Evolutionary conservation across 1,284 basidiomycete species (phyloP).

Genomic region (Trametes polyzona): DNA sequence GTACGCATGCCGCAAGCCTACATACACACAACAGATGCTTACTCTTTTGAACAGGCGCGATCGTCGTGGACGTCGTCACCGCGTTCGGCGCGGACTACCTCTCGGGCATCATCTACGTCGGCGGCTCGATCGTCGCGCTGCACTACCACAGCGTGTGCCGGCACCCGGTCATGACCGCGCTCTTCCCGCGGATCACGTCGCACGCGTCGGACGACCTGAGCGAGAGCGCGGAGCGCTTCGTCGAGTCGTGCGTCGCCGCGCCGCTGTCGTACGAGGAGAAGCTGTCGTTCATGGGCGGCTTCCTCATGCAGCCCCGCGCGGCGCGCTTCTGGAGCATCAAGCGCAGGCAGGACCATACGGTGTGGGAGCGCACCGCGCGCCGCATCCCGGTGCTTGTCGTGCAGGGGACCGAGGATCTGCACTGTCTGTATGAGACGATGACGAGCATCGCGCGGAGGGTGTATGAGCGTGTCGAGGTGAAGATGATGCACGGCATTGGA

Average conservation of each 20-base stretch:
- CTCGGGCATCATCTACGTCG: slow-evolving; percentile 42
- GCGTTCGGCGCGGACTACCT: slow-evolving; percentile 40
- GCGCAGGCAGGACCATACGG: slow-evolving; percentile 38
- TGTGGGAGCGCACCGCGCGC: slow-evolving; percentile 36
- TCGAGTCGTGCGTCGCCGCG: slow-evolving; percentile 35
- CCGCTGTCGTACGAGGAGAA: slow-evolving; percentile 37
- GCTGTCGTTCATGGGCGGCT: slow-evolving; percentile 40
- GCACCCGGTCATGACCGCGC: slow-evolving; percentile 37
- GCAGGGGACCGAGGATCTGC: slow-evolving; percentile 39
- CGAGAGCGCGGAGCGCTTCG: slow-evolving; percentile 36
- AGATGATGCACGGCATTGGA: slow-evolving; percentile 37
- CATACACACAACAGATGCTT: neutral
- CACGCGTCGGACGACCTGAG: slow-evolving; percentile 34
- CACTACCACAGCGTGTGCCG: slow-evolving; percentile 28
- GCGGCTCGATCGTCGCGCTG: slow-evolving; percentile 31
- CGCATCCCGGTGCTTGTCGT: slow-evolving; percentile 40
- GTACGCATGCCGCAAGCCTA: slow-evolving; percentile 25
- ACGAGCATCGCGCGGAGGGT: slow-evolving; percentile 34
- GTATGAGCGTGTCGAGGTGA: slow-evolving; percentile 35
- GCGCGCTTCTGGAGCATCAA: slow-evolving; percentile 32
- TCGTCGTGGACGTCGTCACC: slow-evolving; percentile 42
- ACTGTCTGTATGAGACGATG: slow-evolving; percentile 31
- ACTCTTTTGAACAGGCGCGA: slow-evolving; percentile 29
- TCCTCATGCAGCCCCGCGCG: slow-evolving; percentile 39
- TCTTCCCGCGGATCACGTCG: slow-evolving; percentile 34